A percentile compares a stretch with the other conserved stretches of the same genome.
phyloP scores from a whole-genome alignment of 192 early-diverging fungal genomes.

The Tieghemiomyces parasiticus region DNA sequence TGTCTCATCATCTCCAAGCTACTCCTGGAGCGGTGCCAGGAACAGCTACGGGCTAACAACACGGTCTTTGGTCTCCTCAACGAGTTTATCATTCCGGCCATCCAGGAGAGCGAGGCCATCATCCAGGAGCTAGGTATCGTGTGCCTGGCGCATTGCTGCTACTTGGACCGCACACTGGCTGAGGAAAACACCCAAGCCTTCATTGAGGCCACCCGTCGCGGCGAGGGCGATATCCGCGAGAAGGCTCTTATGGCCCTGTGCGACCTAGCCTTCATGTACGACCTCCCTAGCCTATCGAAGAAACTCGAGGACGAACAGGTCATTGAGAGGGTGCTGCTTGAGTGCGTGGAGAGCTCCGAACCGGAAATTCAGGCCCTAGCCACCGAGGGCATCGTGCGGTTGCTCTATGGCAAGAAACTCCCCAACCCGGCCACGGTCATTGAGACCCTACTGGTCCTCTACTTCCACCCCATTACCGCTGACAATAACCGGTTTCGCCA shows the following conservation, averaged over 20 bases:
- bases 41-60: slow-evolving; percentile 51
- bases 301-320: slow-evolving; percentile 23
- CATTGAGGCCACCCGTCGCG: slow-evolving; percentile 41
- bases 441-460: slow-evolving; percentile 59
- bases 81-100: slow-evolving; percentile 53
- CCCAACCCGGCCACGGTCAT: slow-evolving; percentile 30
- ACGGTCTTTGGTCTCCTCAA: slow-evolving; percentile 59
- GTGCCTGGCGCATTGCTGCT: slow-evolving; percentile 66
- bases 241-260: slow-evolving; percentile 53
- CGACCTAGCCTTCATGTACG: slow-evolving; percentile 31
- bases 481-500: slow-evolving; percentile 56
- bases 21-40: slow-evolving; percentile 49
- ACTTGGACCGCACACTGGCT: slow-evolving; percentile 58
- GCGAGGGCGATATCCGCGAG: slow-evolving; percentile 28
- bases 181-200: slow-evolving; percentile 58
- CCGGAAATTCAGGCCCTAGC: slow-evolving; percentile 49
- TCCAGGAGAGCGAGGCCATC: slow-evolving; percentile 45
- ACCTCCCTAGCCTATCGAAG: slow-evolving; percentile 23
- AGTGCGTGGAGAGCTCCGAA: slow-evolving; percentile 36
- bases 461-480: slow-evolving; percentile 59
- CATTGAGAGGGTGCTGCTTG: slow-evolving; percentile 31
- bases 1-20: slow-evolving; percentile 53
- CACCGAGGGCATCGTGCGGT: slow-evolving; percentile 60
- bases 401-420: slow-evolving; percentile 41
- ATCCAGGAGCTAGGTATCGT: slow-evolving; percentile 66